These are phyloP conservation scores for Chlamydomonas sphaeroides DNA, from an alignment of 139 green algal genomes.

Conservation along the genomic window DNA sequence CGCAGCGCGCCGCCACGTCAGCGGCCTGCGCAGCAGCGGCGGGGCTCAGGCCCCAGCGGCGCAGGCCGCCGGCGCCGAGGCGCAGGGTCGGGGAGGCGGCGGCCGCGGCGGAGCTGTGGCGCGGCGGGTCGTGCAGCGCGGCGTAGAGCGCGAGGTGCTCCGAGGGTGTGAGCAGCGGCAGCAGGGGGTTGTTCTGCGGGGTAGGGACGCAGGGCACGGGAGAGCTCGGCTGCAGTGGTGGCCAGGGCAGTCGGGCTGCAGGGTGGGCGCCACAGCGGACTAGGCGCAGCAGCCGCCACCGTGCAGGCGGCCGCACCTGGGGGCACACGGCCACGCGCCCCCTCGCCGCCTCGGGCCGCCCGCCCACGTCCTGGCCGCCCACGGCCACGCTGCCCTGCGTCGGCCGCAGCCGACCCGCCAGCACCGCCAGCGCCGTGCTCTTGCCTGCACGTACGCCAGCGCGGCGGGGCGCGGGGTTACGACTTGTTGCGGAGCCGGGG, in stretches of 20 bases:
- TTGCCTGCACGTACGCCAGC: no score
- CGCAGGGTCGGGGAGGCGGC: background rate
- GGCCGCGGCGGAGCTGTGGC: background rate
- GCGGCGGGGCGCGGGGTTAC: no score
- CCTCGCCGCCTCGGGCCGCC: background rate
- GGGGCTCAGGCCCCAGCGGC: no score
- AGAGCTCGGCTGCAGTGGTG: no score
- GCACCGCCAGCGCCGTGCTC: constrained; percentile 16
- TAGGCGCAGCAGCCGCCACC: no score
- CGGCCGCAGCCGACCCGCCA: constrained; percentile 12
- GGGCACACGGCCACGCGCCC: constrained; percentile 24
- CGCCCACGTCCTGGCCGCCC: background rate
- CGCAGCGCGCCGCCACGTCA: background rate
- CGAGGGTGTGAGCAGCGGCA: constrained; percentile 2
- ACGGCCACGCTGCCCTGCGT: background rate
- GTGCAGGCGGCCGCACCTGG: constrained; percentile 1
- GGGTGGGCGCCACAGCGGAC: no score
- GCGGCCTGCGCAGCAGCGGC: background rate
- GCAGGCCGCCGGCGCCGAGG: no score
- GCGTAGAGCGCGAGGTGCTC: constrained; percentile 28
- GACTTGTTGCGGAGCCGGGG: no score
- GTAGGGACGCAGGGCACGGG: no score
- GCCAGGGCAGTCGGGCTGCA: no score
- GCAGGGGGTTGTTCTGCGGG: constrained; percentile 21
- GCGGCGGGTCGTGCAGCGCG: background rate